Evolutionary conservation across 768 basidiomycete genomes (phyloP), one percentile per base, ranked within the genome.

Genomic region (Russula earlei): DNA sequence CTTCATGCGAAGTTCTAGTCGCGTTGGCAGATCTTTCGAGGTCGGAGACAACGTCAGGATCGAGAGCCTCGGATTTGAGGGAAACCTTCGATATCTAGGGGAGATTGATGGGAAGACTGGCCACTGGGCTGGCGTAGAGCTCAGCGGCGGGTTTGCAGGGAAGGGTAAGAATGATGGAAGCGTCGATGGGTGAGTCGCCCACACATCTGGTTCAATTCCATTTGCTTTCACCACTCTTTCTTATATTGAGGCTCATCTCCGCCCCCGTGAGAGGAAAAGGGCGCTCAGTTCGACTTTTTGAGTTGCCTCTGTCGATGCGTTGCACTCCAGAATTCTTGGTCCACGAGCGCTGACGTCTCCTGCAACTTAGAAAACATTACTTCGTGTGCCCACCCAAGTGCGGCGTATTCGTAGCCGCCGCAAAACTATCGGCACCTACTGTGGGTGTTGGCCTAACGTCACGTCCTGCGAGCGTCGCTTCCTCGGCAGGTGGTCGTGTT

Each of bases 131-230:
- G 95, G 95, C 14, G 90, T 99, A 20, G 91, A 97, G 70, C 75
- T 99, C 20, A 74, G 80, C 62, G 85, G 84, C 34, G 88, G 89
- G 6, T 95, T 92, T 66, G 69, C 77, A 17, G 93, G 95, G 19
- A 89, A 87, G 68, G 95, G 95, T 0, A 99, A 98, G 74, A 99
- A 99, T 64, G 82, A 97, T 64, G 95, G 95, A 33, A 80, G 82
- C 43, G 93, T 95, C 5, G 78, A 75, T 59, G 91, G 90, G 94
- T 96, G 67, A 74, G 91, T 77, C 45, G 19, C 53, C 37, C 34
- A 14, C 36, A 9, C 31, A 19, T 14, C 19, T 17, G 27, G 27
- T 43, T 43, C 44, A 14, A 31, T 59, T 57, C 51, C 59, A 40
- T 61, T 41, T 19, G 52, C 46, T 49, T 54, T 58, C 34, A 49